Base-by-base conservation (phyloP, 2,329 filamentous ascomycete species). In the Monilinia fructigena region DNA sequence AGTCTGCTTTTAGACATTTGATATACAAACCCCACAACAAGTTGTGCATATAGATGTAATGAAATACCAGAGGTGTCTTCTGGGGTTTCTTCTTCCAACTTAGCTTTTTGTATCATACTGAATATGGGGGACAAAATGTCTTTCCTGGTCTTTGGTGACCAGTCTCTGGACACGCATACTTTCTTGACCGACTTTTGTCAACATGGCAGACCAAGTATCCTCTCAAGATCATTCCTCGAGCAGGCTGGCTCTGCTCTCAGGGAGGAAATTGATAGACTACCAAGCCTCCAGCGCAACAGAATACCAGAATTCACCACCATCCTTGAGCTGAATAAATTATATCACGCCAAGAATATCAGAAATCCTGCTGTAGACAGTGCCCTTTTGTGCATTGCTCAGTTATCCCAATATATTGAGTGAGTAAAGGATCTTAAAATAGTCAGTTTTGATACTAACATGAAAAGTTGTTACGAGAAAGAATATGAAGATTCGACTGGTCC, bases 401-500 rank as follows among this genome's bases (percentile, higher is more conserved):
- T 90, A 64, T 85, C 84, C 58, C 87, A 90, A 75, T 90, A 88
- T 76, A 88, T 91, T 69, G 86, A 89, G 83, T 89, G 79, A 73
- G 85, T 80, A 52, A 40, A 45, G 4, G 18, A 26, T 18, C 26
- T 31, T 12, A 16, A 23, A 11, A n/a, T 38, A 23, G 20, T 10
- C 20, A 23, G n/a, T 20, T 52, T 4, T 40, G n/a, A 10, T 26
- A 61, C 63, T 66, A 61, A 66, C 26, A 47, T 14, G 47, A 23
- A 23, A 18, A 66, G 63, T 47, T 55, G 55, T 50, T 50, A 31
- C 59, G 65, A 66, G 40, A 66, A 66, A 55, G 58, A 66, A 35
- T 40, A 66, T 63, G 45, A 23, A 52, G 65, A 63, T 50, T 47
- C 23, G 6, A 55, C 59, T 14, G 55, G 26, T 45, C 48, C 65